Evolutionary conservation across 208 protist species (phyloP).

Genomic region (Crithidia mellificae): DNA sequence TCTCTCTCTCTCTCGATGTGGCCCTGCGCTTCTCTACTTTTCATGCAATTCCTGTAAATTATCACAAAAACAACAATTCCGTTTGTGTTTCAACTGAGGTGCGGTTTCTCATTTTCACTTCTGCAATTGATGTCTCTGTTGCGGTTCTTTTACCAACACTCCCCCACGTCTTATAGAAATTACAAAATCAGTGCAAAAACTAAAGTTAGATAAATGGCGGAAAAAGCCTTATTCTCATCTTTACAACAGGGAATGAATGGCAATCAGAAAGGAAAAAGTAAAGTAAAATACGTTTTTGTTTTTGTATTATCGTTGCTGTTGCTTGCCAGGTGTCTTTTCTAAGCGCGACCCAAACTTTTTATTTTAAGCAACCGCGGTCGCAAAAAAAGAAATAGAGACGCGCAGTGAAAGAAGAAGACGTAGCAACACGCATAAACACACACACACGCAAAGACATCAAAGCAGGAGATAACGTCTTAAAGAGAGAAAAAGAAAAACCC

Average conservation of each 20-base stretch:
- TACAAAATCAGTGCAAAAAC: background rate
- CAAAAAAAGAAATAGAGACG: too few species aligned
- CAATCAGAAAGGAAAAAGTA: background rate
- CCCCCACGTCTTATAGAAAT: background rate
- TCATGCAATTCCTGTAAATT: too few species aligned
- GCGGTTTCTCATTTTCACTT: background rate
- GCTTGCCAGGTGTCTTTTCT: constrained; percentile 4
- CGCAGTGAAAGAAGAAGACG: background rate
- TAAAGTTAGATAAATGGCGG: background rate
- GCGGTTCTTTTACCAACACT: background rate
- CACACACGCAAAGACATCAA: background rate
- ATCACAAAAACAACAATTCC: too few species aligned
- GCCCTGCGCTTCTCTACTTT: background rate
- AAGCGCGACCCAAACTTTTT: too few species aligned
- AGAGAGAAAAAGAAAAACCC: background rate
- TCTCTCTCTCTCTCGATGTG: background rate
- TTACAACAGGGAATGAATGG: constrained; percentile 1
- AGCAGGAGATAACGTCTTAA: background rate
- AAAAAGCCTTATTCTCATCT: background rate
- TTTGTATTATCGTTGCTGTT: too few species aligned
- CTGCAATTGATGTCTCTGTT: background rate
- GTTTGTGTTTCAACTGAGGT: too few species aligned
- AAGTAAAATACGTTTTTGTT: background rate
- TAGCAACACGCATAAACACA: too few species aligned
- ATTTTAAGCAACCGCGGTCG: too few species aligned